Conservation (phyloP, 495 filamentous ascomycete species). For the Neurospora tetraspora region DNA sequence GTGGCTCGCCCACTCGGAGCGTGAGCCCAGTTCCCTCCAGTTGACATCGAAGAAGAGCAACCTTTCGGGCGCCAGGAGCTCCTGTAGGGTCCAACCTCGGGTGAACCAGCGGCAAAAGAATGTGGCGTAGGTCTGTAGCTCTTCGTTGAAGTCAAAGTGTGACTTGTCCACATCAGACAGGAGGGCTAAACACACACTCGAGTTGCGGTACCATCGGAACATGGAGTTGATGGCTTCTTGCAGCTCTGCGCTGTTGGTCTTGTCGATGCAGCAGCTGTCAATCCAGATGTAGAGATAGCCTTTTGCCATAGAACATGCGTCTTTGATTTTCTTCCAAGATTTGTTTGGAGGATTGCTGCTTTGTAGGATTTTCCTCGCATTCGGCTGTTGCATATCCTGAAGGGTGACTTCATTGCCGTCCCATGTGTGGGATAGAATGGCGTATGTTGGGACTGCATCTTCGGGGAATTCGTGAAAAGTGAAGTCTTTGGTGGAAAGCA, state of each 20-base stretch:
- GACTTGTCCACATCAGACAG: slow-evolving; percentile 8
- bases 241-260: slow-evolving; percentile 22
- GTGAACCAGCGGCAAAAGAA: slow-evolving; percentile 25
- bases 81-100: slow-evolving; percentile 35
- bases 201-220: slow-evolving; percentile 26
- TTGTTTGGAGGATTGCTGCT: neutral
- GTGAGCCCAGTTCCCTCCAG: slow-evolving; percentile 9
- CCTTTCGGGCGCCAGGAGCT: slow-evolving; percentile 23
- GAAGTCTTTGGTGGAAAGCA: neutral
- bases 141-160: neutral
- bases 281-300: slow-evolving; percentile 19
- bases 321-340: neutral
- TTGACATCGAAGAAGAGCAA: slow-evolving; percentile 21
- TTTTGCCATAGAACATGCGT: slow-evolving; percentile 6
- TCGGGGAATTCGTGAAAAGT: neutral
- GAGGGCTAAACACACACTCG: slow-evolving; percentile 24
- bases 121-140: neutral
- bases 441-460: neutral
- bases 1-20: neutral
- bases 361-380: neutral
- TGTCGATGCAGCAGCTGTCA: slow-evolving; percentile 26
- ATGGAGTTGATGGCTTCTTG: slow-evolving; percentile 33
- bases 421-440: slow-evolving; percentile 10
- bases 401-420: slow-evolving; percentile 2
- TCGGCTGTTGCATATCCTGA: neutral